Percentiles rank a stretch among this genome's conserved stretches.
Conservation (phyloP, 2,329 filamentous ascomycete species). For the Talaromyces sp. region DNA sequence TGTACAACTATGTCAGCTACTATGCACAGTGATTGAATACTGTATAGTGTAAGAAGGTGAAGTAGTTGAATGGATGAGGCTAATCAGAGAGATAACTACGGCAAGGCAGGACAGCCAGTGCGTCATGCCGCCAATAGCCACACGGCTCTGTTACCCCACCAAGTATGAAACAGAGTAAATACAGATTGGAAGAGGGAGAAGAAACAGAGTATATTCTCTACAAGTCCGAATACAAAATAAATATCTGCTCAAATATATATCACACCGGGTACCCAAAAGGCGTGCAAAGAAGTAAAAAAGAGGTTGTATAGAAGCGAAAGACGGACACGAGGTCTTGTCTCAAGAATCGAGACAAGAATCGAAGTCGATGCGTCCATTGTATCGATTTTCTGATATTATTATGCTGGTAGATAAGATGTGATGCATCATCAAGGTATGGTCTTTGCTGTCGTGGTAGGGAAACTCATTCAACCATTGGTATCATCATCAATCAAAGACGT, state of each 20-base stretch:
- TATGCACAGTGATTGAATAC: background rate
- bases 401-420: slow-evolving; percentile 5
- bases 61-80: background rate
- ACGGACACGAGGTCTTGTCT: background rate
- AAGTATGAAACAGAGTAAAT: background rate
- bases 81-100: background rate
- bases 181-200: background rate
- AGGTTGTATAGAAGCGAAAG: background rate
- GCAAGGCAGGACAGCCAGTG: slow-evolving; percentile 12
- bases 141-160: background rate
- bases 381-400: slow-evolving; percentile 9
- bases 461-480: slow-evolving; percentile 16
- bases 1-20: background rate
- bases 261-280: background rate
- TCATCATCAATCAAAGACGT: slow-evolving; percentile 15
- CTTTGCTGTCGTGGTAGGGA: slow-evolving; percentile 5
- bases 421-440: slow-evolving; percentile 4
- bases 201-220: background rate
- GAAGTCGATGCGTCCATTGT: slow-evolving; percentile 4
- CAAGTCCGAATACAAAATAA: background rate
- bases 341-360: background rate
- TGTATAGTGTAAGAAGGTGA: background rate
- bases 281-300: background rate
- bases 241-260: background rate
- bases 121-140: slow-evolving; percentile 5